Conservation (phyloP, 2,329 filamentous ascomycete species). For the Aureobasidium sp. region DNA sequence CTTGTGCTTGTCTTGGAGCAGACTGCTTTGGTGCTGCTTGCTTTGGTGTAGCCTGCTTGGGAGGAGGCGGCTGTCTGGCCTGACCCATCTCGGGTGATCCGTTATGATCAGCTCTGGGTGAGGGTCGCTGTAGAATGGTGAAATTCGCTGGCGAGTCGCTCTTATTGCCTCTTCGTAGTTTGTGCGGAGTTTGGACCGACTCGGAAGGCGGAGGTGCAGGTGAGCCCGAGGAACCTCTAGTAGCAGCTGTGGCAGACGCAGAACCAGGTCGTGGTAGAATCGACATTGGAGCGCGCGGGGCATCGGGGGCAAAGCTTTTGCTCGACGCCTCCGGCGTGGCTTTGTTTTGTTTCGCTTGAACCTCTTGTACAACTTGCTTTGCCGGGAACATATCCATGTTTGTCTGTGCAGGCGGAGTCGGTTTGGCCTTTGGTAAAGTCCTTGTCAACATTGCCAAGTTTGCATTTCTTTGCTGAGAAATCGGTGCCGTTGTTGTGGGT, state of each 20-base stretch:
- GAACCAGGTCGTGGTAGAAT: slow-evolving; percentile 18
- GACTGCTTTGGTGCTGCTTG: slow-evolving; percentile 17
- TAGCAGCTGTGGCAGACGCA: neutral
- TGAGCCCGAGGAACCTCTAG: neutral
- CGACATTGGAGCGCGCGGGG: slow-evolving; percentile 8
- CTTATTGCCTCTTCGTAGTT: slow-evolving; percentile 17
- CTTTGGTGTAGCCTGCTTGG: neutral
- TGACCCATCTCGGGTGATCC: slow-evolving; percentile 15
- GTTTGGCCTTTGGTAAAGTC: slow-evolving; percentile 24
- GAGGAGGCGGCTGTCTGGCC: slow-evolving; percentile 7
- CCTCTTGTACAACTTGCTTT: slow-evolving; percentile 16
- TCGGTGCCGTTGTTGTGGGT: neutral
- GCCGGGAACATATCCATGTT: slow-evolving; percentile 14
- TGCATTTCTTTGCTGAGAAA: slow-evolving; percentile 18
- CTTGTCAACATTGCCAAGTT: slow-evolving; percentile 30
- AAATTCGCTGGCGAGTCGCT: slow-evolving; percentile 14
- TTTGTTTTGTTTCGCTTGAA: neutral
- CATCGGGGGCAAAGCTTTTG: neutral
- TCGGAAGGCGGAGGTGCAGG: slow-evolving; percentile 21
- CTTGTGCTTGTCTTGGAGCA: slow-evolving; percentile 15
- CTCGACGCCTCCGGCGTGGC: neutral
- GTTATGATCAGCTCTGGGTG: slow-evolving; percentile 8
- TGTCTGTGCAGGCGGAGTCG: neutral
- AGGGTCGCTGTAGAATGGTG: slow-evolving; percentile 19
- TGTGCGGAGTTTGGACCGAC: slow-evolving; percentile 6